Evolutionary conservation across 306 rosid species (phyloP), one percentile per base, ranked within the genome.

Genomic region (Abrus pulchellus): DNA sequence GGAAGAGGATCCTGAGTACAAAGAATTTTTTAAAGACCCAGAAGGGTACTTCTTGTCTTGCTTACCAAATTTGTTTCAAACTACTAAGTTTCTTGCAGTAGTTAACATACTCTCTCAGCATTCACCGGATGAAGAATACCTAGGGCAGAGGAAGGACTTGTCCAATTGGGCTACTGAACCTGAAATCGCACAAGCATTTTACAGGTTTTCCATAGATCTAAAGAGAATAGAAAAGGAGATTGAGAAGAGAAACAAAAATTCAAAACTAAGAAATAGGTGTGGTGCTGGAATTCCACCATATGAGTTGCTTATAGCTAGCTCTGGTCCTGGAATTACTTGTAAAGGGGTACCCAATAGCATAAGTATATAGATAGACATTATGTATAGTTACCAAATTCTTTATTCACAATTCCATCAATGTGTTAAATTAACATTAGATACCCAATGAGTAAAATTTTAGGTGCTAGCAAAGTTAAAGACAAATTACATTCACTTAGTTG

Each of bases 251-350:
- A 83, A 86, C 43, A 53, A 20, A 9, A 85, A 83, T 29, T 69
- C 76, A 28, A 76, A 30, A 9, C 75, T 49, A 32, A 66, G 81
- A 75, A 86, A 86, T 41, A 76, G 85, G 72, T 83, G 83, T 76
- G 87, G 87, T 43, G 78, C 85, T 28, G 81, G 85, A 54, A 59
- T 72, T 76, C 79, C 89, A 71, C 89, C 87, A 11, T 79, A 83
- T 72, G 87, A 83, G 59, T 74, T 76, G 57, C 87, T 80, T 14
- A 76, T 83, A 1, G 66, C 83, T 0, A 69, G 78, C 74, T 83
- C 89, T 63, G 65, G 74, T 10, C 81, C 85, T n/a, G 87, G 89
- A 40, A 83, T 20, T 47, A 80, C 87, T 47, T 27, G 83, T 2
- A 76, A 81, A 76, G 87, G 85, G 20, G 77, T 86, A 13, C 78